phyloP scores from a whole-genome alignment of 1,284 basidiomycete species.

The Athelia sp. region DNA sequence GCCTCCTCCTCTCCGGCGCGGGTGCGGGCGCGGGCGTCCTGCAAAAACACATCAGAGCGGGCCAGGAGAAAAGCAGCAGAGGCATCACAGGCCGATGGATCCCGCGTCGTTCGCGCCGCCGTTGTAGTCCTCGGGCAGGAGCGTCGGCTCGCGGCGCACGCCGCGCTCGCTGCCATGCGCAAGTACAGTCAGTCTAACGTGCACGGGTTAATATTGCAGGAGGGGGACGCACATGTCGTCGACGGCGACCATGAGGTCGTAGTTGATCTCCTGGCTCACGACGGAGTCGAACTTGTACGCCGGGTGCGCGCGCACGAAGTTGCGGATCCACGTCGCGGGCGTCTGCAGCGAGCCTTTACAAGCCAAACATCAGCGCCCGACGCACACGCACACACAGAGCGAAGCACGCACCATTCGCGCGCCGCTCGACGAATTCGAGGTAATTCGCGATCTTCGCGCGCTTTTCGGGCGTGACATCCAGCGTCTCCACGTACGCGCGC shows the following conservation, averaged over 20 bases:
- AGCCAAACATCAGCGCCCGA: too few species aligned
- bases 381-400: too few species aligned
- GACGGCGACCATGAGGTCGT: slow-evolving; percentile 88
- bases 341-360: slow-evolving; percentile 78
- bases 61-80: too few species aligned
- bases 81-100: slow-evolving; percentile 26
- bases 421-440: slow-evolving; percentile 70
- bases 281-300: slow-evolving; percentile 89
- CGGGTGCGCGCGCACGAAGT: slow-evolving; percentile 88
- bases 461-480: slow-evolving; percentile 72
- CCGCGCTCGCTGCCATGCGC: slow-evolving; percentile 58
- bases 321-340: slow-evolving; percentile 89
- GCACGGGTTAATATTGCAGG: too few species aligned
- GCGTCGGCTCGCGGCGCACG: slow-evolving; percentile 53
- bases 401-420: slow-evolving; percentile 72
- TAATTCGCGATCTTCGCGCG: slow-evolving; percentile 72
- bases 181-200: neutral
- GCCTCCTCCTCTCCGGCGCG: too few species aligned
- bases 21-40: too few species aligned
- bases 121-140: slow-evolving; percentile 57
- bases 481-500: slow-evolving; percentile 81
- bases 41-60: too few species aligned
- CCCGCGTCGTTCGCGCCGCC: slow-evolving; percentile 42
- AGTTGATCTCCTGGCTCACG: slow-evolving; percentile 89
- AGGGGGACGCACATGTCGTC: slow-evolving; percentile 77